Conservation (phyloP, 805 yeast genomes). For the Soucietia sequanensis region DNA sequence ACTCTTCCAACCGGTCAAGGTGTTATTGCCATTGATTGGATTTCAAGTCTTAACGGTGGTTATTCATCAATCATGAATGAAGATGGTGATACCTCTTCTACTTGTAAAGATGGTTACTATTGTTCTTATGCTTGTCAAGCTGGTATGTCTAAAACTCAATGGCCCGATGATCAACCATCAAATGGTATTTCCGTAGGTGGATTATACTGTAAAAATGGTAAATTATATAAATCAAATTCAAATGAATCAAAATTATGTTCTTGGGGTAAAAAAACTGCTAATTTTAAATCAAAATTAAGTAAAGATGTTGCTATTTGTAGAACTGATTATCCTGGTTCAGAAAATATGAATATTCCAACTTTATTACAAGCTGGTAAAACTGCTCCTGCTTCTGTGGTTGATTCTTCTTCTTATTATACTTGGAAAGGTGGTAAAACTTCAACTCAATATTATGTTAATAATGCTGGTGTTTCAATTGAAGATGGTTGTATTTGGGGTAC, state of each 20-base stretch:
- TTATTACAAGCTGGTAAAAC: slow-evolving; percentile 52
- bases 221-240: slow-evolving; percentile 59
- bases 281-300: slow-evolving; percentile 49
- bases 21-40: slow-evolving; percentile 50
- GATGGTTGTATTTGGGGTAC: slow-evolving; percentile 76
- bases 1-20: slow-evolving; percentile 76
- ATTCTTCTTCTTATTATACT: slow-evolving; percentile 54
- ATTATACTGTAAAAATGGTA: slow-evolving; percentile 58
- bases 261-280: slow-evolving; percentile 59
- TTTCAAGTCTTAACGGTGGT: slow-evolving; percentile 36
- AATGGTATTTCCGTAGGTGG: slow-evolving; percentile 76
- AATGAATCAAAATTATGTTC: slow-evolving; percentile 56
- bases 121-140: slow-evolving; percentile 79
- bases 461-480: slow-evolving; percentile 67
- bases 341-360: slow-evolving; percentile 76
- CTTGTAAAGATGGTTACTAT: slow-evolving; percentile 64
- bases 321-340: slow-evolving; percentile 82
- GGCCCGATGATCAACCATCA: slow-evolving; percentile 68
- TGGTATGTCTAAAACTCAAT: slow-evolving; percentile 80
- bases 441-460: slow-evolving; percentile 72
- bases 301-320: slow-evolving; percentile 65
- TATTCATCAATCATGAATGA: slow-evolving; percentile 46
- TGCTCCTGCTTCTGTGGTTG: slow-evolving; percentile 57
- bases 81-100: slow-evolving; percentile 46
- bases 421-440: slow-evolving; percentile 68